Conservation (phyloP, 805 yeast species). For the Ogataea trehaloabstinens region DNA sequence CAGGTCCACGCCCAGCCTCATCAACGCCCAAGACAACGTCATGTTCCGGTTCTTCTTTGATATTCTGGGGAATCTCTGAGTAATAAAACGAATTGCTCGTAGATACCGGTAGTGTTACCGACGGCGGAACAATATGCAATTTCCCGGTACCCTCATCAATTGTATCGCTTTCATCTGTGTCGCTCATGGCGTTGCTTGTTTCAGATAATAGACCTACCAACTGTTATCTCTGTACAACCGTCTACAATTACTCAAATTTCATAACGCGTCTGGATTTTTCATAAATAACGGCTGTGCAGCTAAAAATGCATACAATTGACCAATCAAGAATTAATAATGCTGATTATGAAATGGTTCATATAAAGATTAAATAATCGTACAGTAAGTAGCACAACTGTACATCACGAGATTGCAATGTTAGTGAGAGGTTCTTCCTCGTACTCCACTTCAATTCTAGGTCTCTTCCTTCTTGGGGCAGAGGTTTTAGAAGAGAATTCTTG, state of each 20-base stretch:
- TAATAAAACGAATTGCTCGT: conserved; percentile 47
- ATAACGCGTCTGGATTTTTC: too few species aligned
- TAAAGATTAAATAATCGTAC: too few species aligned
- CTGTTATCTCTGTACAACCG: too few species aligned
- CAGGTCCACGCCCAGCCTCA: conserved; percentile 99
- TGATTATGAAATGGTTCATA: too few species aligned
- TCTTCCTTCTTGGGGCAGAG: conserved; percentile 52
- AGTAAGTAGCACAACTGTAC: too few species aligned
- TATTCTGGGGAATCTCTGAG: conserved; percentile 46
- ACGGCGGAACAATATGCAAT: conserved; percentile 22
- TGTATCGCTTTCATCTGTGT: neutral
- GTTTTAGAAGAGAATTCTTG: conserved; percentile 38
- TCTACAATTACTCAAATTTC: too few species aligned
- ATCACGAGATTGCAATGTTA: conserved; percentile 24
- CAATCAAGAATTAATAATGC: too few species aligned
- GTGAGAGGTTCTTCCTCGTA: conserved; percentile 52
- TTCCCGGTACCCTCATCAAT: conserved; percentile 1
- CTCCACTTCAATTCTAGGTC: conserved; percentile 68
- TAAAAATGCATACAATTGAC: too few species aligned
- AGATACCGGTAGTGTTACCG: conserved; percentile 30
- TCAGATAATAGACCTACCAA: too few species aligned
- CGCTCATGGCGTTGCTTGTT: neutral
- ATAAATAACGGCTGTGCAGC: too few species aligned
- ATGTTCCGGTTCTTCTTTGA: conserved; percentile 32
- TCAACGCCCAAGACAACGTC: conserved; percentile 82